Base-by-base conservation (phyloP, 257 asterid species). In the Handroanthus guayacan region DNA sequence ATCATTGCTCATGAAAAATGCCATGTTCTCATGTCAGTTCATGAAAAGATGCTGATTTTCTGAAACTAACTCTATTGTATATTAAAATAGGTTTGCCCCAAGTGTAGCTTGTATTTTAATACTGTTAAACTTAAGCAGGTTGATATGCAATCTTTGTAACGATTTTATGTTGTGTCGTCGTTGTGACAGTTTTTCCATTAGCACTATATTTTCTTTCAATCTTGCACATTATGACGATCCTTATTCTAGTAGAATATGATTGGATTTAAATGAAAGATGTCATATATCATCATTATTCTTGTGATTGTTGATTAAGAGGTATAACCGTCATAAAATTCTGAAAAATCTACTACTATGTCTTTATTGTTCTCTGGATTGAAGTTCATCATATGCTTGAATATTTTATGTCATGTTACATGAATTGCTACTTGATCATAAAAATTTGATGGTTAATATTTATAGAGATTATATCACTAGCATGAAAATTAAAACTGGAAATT, bases 201-300 rank as follows among this genome's bases (percentile, higher is more conserved):
- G 38, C 31, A 13, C 31, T 73, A 18, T 16, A 34, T 37, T 14
- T 6, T 54, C 20, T 31, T 18, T 61, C 57, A 52, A 62, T 51
- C 65, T 70, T 12, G 64, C 47, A 58, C n/a, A 5, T 4, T 8
- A 12, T 17, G 8, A 11, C n/a, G 9, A 45, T 31, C 52, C 43
- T n/a, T 38, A 51, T 61, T 67, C 72, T 67, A 18, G 61, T 38
- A 51, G 16, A 51, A 60, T 20, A 36, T 78, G 57, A 77, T 70
- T 34, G 7, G 14, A 5, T 43, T 9, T n/a, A 62, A 47, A 9
- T 17, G 13, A 39, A 37, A 2, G 2, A 51, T 51, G 48, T 3
- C 5, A 41, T 60, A 66, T 44, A 61, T 61, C 38, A 77, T 38
- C 76, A 37, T 5, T 34, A 16, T 70, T 31, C 3, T 11, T 36